Evolutionary conservation across 257 asterid genomes (phyloP).

Genomic region (Leptodermis oblonga): DNA sequence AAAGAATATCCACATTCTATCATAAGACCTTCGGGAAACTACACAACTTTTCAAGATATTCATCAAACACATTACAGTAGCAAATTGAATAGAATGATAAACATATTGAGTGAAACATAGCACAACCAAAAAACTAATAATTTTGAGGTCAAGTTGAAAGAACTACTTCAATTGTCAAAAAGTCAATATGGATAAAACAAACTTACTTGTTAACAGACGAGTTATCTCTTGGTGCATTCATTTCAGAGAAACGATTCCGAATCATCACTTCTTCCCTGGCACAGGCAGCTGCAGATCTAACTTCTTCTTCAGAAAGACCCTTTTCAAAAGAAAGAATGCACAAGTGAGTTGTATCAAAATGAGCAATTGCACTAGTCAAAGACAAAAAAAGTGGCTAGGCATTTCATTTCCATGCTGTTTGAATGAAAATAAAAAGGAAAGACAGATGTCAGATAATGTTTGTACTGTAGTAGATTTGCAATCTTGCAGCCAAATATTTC

Average conservation of each 20-base stretch:
- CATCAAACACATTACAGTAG: constrained; percentile 8
- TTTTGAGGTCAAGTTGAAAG: not conserved
- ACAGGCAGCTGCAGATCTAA: constrained; percentile 93
- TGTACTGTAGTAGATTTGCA: not conserved
- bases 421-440: not conserved
- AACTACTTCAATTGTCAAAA: not conserved
- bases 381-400: not conserved
- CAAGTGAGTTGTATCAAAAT: constrained; percentile 7
- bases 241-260: constrained; percentile 94
- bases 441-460: not conserved
- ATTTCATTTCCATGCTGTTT: not conserved
- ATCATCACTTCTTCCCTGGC: constrained; percentile 99
- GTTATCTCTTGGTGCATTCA: constrained; percentile 93
- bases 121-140: not conserved
- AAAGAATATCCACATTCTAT: not conserved
- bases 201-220: constrained; percentile 89
- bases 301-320: constrained; percentile 99
- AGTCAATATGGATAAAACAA: not conserved
- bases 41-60: not conserved
- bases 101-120: not conserved
- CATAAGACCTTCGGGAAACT: not conserved
- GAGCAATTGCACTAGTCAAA: not conserved
- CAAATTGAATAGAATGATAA: not conserved
- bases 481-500: not conserved
- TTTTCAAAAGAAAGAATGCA: constrained; percentile 24